phyloP scores from a whole-genome alignment of 73 alveolate genomes.

The Diophrys sp. region DNA sequence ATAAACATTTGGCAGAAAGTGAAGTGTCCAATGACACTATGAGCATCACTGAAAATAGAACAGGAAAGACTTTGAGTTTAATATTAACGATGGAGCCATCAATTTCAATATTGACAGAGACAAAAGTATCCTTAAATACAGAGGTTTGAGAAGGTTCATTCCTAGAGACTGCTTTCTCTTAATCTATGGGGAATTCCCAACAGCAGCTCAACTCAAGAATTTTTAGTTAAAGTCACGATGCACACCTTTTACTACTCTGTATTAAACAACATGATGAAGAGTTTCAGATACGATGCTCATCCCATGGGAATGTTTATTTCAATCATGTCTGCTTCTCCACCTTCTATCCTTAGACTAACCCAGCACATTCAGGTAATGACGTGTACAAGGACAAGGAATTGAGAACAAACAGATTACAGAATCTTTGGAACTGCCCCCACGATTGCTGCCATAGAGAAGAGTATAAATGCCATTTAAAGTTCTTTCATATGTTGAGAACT shows the following conservation, averaged over 20 bases:
- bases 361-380: slow-evolving; percentile 78
- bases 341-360: slow-evolving; percentile 91
- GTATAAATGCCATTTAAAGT: slow-evolving; percentile 62
- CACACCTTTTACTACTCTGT: slow-evolving; percentile 75
- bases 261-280: slow-evolving; percentile 61
- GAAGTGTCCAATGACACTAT: slow-evolving; percentile 32
- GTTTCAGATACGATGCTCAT: slow-evolving; percentile 89
- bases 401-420: slow-evolving; percentile 76
- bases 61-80: slow-evolving; percentile 67
- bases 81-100: slow-evolving; percentile 65
- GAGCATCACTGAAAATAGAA: slow-evolving; percentile 56
- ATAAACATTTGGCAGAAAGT: too few species aligned
- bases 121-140: slow-evolving; percentile 85
- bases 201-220: slow-evolving; percentile 57
- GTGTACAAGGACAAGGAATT: slow-evolving; percentile 67
- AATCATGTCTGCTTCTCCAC: slow-evolving; percentile 80
- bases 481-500: slow-evolving; percentile 82
- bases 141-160: too few species aligned
- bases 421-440: slow-evolving; percentile 78
- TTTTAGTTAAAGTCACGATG: slow-evolving; percentile 71
- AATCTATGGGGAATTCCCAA: slow-evolving; percentile 88
- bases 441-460: slow-evolving; percentile 80
- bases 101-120: slow-evolving; percentile 86
- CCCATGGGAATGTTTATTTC: slow-evolving; percentile 93
- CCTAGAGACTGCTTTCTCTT: slow-evolving; percentile 86